Evolutionary conservation across 2,329 filamentous ascomycete species (phyloP).

Genomic region (Sporothrix mexicana): DNA sequence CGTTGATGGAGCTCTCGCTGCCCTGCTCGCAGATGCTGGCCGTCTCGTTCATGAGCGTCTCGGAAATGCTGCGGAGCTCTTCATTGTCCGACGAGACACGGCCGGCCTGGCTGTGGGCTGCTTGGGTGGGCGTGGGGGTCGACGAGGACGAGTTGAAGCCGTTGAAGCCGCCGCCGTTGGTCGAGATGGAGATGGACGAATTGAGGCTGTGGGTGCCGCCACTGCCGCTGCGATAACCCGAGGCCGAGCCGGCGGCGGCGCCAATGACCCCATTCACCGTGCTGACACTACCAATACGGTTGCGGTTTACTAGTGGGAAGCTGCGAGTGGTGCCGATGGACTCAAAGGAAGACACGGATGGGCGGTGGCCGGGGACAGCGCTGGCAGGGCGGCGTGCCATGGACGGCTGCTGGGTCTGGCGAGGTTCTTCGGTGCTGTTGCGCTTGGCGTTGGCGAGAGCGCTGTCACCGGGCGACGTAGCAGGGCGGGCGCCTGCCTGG

Average conservation of each 20-base stretch:
- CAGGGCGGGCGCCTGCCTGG: not conserved
- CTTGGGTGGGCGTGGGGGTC: not conserved
- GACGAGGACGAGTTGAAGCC: not conserved
- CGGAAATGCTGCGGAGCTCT: constrained; percentile 55
- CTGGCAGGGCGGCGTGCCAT: constrained; percentile 51
- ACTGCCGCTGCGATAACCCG: constrained; percentile 23
- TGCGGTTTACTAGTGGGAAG: constrained; percentile 60
- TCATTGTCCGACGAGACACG: constrained; percentile 49
- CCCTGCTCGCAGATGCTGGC: constrained; percentile 49
- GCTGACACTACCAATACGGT: constrained; percentile 32
- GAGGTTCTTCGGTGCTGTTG: constrained; percentile 36
- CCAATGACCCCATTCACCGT: constrained; percentile 7
- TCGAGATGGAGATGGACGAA: constrained; percentile 26
- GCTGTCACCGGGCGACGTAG: not conserved
- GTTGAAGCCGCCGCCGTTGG: not conserved
- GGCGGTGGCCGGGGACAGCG: constrained; percentile 54
- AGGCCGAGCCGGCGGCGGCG: constrained; percentile 45
- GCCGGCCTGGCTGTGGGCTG: not conserved
- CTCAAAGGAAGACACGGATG: constrained; percentile 62
- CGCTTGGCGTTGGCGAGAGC: constrained; percentile 15
- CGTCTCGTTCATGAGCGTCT: constrained; percentile 57
- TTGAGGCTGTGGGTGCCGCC: constrained; percentile 22
- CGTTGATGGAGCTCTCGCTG: constrained; percentile 24
- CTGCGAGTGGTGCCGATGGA: constrained; percentile 66
- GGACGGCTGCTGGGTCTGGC: constrained; percentile 33